These are phyloP conservation scores for Hansenula sp. DNA, from an alignment of 1,139 yeast genomes.

Conservation along the genomic window DNA sequence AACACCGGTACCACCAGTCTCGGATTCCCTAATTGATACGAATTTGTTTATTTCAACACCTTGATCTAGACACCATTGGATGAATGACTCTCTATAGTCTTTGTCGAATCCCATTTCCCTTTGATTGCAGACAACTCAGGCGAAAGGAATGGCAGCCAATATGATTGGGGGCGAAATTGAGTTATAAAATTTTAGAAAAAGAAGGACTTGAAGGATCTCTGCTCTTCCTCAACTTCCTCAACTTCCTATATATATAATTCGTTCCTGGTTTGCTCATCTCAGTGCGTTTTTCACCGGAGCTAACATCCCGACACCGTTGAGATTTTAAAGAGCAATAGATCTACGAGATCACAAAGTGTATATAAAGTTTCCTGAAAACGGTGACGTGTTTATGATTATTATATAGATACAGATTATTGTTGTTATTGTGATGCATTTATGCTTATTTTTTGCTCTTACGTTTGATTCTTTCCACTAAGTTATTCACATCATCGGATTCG, in stretches of 20 bases:
- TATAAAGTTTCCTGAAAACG: too few relatives aligned
- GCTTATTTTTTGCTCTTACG: slow-evolving; percentile 26
- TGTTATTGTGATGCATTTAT: too few relatives aligned
- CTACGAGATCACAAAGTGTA: not conserved
- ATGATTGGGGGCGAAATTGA: too few relatives aligned
- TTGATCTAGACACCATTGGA: slow-evolving; percentile 11
- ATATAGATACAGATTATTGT: not conserved
- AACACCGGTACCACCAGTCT: slow-evolving; percentile 27
- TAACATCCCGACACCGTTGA: slow-evolving; percentile 1
- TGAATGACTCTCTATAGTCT: slow-evolving; percentile 8
- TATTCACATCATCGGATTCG: slow-evolving; percentile 17
- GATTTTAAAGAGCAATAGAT: not conserved
- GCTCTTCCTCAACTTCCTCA: not conserved
- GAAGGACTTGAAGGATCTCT: not conserved
- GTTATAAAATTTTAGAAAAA: too few relatives aligned
- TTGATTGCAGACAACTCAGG: too few relatives aligned
- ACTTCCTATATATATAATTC: too few relatives aligned
- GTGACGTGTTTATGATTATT: not conserved
- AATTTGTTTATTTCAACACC: slow-evolving; percentile 9
- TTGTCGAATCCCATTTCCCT: not conserved
- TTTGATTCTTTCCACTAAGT: slow-evolving; percentile 38
- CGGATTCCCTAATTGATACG: slow-evolving; percentile 14
- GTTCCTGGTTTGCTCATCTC: too few relatives aligned
- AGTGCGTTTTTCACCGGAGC: not conserved
- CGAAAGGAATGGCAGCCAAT: too few relatives aligned